Evolutionary conservation across 768 basidiomycete genomes (phyloP), one percentile per base, ranked within the genome.

Genomic region (Termitomyces sp.): DNA sequence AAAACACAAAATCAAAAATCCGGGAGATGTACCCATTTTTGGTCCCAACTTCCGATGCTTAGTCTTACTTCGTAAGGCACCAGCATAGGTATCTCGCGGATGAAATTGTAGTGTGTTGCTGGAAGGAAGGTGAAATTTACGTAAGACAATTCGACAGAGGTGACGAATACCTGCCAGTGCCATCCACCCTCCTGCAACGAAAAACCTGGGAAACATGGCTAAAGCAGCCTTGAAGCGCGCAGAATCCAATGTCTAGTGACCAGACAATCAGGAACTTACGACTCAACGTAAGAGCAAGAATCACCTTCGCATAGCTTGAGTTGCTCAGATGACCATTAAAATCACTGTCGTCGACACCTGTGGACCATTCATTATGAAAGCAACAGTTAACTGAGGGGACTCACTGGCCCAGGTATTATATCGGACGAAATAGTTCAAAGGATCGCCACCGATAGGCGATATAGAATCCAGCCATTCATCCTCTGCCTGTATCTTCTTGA

Each of bases 311-410:
- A 58, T 92, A 93, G 51, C 82, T 85, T 0, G 89, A 90, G 64
- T 93, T 93, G 66, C 87, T 90, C 55, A 92, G 74, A 63, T 93
- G 90, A 12, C 77, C 65, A 64, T 88, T 82, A 62, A 84, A 84
- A 67, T 93, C 90, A 42, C 78, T 77, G 43, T 91, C 90, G 58
- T 91, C 88, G 7, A 84, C 60, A 54, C 76, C 87, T 87, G 52
- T 35, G 12, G 4, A 5, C 12, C 10, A n/a, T 48, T 12, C 43
- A 32, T n/a, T 46, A 22, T 35, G 8, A 10, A 7, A 34, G 30
- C 19, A 14, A 42, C 47, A 17, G 38, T 12, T 11, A 10, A 21
- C n/a, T 21, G 56, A 57, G n/a, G 42, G 5, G n/a, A 75, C 83
- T 65, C 60, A 87, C 87, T 78, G 26, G 86, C 82, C 75, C 81